These are phyloP conservation scores for Monilinia fructicola DNA, from an alignment of 2,329 filamentous ascomycete genomes.

Conservation along the genomic window DNA sequence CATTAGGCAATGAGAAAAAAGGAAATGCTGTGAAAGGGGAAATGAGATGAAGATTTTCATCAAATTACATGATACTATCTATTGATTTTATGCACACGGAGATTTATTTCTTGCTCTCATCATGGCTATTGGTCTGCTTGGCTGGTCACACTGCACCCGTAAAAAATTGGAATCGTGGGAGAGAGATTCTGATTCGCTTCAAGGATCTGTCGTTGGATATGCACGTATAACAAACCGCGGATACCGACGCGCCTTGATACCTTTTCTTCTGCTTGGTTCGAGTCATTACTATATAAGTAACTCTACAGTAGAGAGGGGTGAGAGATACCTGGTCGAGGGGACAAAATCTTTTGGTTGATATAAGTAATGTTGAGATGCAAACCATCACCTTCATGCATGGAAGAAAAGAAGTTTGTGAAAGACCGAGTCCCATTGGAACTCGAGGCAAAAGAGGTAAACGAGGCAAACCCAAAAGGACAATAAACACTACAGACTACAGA, in stretches of 20 bases:
- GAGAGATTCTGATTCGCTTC: constrained; percentile 16
- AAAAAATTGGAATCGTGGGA: neutral
- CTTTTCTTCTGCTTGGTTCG: neutral
- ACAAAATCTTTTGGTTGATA: neutral
- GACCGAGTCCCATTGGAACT: neutral
- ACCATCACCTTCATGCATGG: neutral
- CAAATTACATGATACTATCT: constrained; percentile 1
- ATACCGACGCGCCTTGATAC: constrained; percentile 7
- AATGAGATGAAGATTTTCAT: neutral
- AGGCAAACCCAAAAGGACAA: neutral
- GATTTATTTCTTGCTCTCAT: neutral
- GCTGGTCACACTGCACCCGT: constrained; percentile 4
- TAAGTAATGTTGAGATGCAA: neutral
- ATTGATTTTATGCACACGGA: neutral
- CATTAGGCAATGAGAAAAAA: no score
- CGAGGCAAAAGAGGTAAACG: neutral
- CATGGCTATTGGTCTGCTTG: constrained; percentile 19
- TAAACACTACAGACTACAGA: no score
- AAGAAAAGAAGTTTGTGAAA: neutral
- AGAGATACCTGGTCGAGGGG: neutral
- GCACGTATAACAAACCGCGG: constrained; percentile 16
- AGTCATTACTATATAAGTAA: neutral
- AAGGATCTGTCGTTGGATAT: neutral
- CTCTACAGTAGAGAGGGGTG: neutral
- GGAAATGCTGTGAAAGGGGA: no score